Percentiles rank a stretch among this genome's conserved stretches.
phyloP scores from a whole-genome alignment of 1,139 yeast species.

The Candida sp. region DNA sequence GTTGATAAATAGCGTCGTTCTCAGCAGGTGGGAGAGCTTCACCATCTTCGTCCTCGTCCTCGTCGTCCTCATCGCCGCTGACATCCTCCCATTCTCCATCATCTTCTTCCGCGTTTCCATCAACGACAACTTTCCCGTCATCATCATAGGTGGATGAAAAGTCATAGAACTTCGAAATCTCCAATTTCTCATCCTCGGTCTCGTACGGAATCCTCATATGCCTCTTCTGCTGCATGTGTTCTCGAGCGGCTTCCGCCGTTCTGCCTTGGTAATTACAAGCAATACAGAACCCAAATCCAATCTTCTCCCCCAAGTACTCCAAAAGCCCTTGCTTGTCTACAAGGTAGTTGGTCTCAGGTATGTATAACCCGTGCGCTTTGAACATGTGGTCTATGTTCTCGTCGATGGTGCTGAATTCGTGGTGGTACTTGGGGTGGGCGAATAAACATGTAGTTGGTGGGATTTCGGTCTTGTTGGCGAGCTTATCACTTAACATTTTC shows the following conservation, averaged over 20 bases:
- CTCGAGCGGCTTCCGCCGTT: conserved; percentile 84
- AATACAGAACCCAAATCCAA: conserved; percentile 87
- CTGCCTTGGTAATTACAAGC: conserved; percentile 86
- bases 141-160: conserved; percentile 67
- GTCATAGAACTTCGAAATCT: conserved; percentile 85
- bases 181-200: conserved; percentile 76
- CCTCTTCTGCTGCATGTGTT: conserved; percentile 84
- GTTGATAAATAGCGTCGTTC: conserved; percentile 41
- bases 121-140: conserved; percentile 19
- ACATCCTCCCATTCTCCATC: conserved; percentile 17
- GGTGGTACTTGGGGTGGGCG: conserved; percentile 57
- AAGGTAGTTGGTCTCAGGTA: conserved; percentile 81
- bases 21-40: conserved; percentile 43
- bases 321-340: conserved; percentile 74
- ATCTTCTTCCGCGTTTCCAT: conserved; percentile 13
- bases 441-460: conserved; percentile 80
- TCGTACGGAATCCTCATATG: conserved; percentile 94
- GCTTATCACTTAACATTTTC: conserved; percentile 55
- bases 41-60: conserved; percentile 43
- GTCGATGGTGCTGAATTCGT: conserved; percentile 47
- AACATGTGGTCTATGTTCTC: conserved; percentile 80
- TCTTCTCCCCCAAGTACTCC: conserved; percentile 76
- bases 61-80: conserved; percentile 32
- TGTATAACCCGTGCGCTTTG: conserved; percentile 76
- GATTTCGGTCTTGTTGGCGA: conserved; percentile 67